Evolutionary conservation across 2,329 filamentous ascomycete genomes (phyloP).

Genomic region (Macrophomina pseudophaseolina): DNA sequence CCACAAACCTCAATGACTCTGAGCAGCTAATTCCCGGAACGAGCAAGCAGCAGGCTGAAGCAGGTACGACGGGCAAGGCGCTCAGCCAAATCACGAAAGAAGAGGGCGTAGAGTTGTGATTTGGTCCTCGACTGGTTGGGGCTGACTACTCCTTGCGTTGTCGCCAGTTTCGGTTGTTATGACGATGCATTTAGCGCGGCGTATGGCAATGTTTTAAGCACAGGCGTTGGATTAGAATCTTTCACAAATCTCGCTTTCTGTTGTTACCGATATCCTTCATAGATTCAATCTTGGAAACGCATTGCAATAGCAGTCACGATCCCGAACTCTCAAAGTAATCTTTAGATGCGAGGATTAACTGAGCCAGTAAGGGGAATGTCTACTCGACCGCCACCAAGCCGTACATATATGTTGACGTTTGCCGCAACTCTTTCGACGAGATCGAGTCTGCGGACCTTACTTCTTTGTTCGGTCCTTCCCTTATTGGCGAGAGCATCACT

Average conservation of each 20-base stretch:
- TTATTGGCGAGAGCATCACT: no score
- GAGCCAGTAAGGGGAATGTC: no score
- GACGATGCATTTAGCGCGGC: not conserved
- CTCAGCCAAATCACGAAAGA: slow-evolving; percentile 37
- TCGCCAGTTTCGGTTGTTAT: no score
- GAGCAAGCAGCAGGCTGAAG: slow-evolving; percentile 33
- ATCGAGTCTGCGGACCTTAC: not conserved
- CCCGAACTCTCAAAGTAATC: no score
- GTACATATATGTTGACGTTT: no score
- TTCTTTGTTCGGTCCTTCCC: not conserved
- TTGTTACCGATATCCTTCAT: no score
- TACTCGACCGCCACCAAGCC: no score
- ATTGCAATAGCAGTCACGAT: not conserved
- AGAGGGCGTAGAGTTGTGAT: slow-evolving; percentile 12
- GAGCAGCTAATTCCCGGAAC: slow-evolving; percentile 12
- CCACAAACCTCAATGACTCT: slow-evolving; percentile 27
- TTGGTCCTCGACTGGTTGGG: not conserved
- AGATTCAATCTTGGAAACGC: no score
- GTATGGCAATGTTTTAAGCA: not conserved
- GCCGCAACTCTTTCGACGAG: no score
- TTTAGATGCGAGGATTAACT: no score
- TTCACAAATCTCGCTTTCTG: no score
- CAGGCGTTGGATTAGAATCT: not conserved
- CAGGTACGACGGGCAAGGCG: slow-evolving; percentile 42
- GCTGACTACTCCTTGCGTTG: not conserved